A percentile compares a stretch with the other conserved stretches of the same genome.
These are phyloP conservation scores for Candida glucosophila DNA, from an alignment of 1,139 yeast species.

Conservation along the genomic window DNA sequence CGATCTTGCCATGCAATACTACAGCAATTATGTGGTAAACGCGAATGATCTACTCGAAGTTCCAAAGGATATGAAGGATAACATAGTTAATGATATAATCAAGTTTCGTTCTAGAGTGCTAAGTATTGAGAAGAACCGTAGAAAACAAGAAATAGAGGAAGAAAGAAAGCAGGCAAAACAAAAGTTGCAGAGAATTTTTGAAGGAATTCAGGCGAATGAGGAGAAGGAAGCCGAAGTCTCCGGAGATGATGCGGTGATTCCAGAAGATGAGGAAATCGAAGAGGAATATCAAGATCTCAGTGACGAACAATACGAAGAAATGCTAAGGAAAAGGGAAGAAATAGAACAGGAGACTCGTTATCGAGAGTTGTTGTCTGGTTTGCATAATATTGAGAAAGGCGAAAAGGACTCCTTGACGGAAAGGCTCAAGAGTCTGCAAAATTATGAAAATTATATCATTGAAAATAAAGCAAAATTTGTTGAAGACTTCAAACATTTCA, in stretches of 20 bases:
- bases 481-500: slow-evolving; percentile 20
- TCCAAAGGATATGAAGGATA: slow-evolving; percentile 51
- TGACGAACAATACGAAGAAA: slow-evolving; percentile 27
- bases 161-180: slow-evolving; percentile 47
- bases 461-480: slow-evolving; percentile 28
- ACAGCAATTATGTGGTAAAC: slow-evolving; percentile 46
- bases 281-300: slow-evolving; percentile 18
- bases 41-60: slow-evolving; percentile 53
- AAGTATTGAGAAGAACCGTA: slow-evolving; percentile 47
- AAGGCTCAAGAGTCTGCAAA: slow-evolving; percentile 11
- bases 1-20: slow-evolving; percentile 27
- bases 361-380: slow-evolving; percentile 7
- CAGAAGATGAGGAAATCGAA: slow-evolving; percentile 10
- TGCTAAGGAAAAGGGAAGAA: slow-evolving; percentile 10
- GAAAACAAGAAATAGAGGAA: slow-evolving; percentile 40
- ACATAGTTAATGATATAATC: slow-evolving; percentile 49
- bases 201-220: slow-evolving; percentile 28
- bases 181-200: slow-evolving; percentile 42
- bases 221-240: slow-evolving; percentile 7
- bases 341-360: slow-evolving; percentile 14
- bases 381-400: slow-evolving; percentile 11
- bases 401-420: slow-evolving; percentile 11
- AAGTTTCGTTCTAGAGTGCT: slow-evolving; percentile 56
- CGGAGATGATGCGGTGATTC: slow-evolving; percentile 6
- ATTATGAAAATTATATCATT: slow-evolving; percentile 26